A percentile compares a stretch with the other conserved stretches of the same genome.
These are phyloP conservation scores for Cryptococcus sp. DNA, from an alignment of 1,284 basidiomycete species.

Conservation along the genomic window DNA sequence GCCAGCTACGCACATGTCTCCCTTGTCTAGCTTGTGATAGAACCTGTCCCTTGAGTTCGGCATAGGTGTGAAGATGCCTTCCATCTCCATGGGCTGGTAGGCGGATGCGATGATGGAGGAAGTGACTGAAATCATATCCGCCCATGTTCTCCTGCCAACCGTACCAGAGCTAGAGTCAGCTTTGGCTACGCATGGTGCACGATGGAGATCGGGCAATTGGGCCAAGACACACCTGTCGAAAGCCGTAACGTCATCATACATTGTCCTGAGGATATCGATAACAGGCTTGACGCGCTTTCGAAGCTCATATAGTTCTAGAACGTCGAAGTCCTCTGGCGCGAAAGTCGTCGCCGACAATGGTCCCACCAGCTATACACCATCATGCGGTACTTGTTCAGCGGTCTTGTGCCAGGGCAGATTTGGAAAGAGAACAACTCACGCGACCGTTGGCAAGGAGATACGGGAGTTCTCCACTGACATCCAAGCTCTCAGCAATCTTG, in stretches of 20 bases:
- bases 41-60: slow-evolving; percentile 57
- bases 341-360: slow-evolving; percentile 64
- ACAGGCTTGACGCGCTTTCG: slow-evolving; percentile 69
- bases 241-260: slow-evolving; percentile 56
- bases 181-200: too few relatives aligned
- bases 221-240: slow-evolving; percentile 55
- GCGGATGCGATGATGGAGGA: slow-evolving; percentile 68
- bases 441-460: slow-evolving; percentile 78
- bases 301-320: slow-evolving; percentile 71
- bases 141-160: slow-evolving; percentile 57
- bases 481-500: slow-evolving; percentile 50
- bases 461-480: slow-evolving; percentile 61
- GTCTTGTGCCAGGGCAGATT: background rate
- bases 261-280: slow-evolving; percentile 62
- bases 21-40: slow-evolving; percentile 63
- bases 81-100: slow-evolving; percentile 68
- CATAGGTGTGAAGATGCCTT: slow-evolving; percentile 68
- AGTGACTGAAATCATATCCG: slow-evolving; percentile 64
- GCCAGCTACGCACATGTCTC: slow-evolving; percentile 62
- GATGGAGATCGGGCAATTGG: too few relatives aligned
- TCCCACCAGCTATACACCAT: slow-evolving; percentile 69
- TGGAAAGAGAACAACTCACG: slow-evolving; percentile 54
- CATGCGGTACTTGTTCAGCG: too few relatives aligned
- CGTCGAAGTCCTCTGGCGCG: slow-evolving; percentile 64
- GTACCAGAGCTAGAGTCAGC: background rate